Evolutionary conservation across 768 basidiomycete genomes (phyloP).

Genomic region (Harrya chromipes): DNA sequence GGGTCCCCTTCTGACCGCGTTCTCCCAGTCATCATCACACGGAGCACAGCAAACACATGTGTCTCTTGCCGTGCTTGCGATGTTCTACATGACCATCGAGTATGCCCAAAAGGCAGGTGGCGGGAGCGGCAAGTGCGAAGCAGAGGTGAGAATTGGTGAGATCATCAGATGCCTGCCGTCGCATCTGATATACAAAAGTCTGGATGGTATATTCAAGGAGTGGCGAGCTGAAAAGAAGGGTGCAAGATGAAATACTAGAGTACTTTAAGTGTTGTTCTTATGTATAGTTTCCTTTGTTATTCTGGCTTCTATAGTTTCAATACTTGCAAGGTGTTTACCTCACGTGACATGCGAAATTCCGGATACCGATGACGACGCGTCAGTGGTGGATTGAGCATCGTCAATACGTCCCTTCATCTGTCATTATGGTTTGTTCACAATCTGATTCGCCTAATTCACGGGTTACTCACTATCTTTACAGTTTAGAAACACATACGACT

Average conservation of each 20-base stretch:
- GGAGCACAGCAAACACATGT: conserved; percentile 91
- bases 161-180: conserved; percentile 88
- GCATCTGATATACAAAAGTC: conserved; percentile 82
- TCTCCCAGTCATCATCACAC: conserved; percentile 75
- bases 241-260: conserved; percentile 36
- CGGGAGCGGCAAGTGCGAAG: conserved; percentile 66
- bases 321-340: background rate
- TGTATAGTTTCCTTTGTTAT: conserved; percentile 10
- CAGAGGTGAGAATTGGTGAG: conserved; percentile 77
- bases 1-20: conserved; percentile 67
- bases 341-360: conserved; percentile 24
- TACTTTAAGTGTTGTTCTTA: conserved; percentile 2
- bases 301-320: background rate
- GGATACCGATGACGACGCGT: conserved; percentile 32
- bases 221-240: conserved; percentile 85
- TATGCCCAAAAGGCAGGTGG: conserved; percentile 71
- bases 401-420: conserved; percentile 9
- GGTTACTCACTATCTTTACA: conserved; percentile 29
- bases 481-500: conserved; percentile 98
- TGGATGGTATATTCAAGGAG: conserved; percentile 95
- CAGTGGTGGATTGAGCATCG: conserved; percentile 17
- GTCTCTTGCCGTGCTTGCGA: conserved; percentile 86
- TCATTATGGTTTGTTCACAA: conserved; percentile 30
- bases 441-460: background rate
- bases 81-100: conserved; percentile 82